These are phyloP conservation scores for Talaromyces wortmannii DNA, from an alignment of 495 filamentous ascomycete genomes.

Conservation along the genomic window DNA sequence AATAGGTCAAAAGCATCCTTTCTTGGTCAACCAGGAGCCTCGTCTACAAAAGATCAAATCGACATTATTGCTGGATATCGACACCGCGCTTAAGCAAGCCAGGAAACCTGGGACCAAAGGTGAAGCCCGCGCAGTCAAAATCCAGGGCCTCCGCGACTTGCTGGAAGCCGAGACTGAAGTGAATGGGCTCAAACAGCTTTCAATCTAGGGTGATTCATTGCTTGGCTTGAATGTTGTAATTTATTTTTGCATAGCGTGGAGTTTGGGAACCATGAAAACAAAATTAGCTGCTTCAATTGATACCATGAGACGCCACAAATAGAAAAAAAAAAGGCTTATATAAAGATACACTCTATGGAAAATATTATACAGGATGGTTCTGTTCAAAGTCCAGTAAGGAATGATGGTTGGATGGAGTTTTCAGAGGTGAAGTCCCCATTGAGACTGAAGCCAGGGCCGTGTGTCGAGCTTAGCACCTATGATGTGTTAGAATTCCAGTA, in stretches of 20 bases:
- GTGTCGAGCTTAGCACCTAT: constrained; percentile 78
- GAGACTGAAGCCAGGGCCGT: constrained; percentile 79
- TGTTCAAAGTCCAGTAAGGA: constrained; percentile 33
- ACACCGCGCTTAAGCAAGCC: constrained; percentile 69
- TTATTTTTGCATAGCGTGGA: constrained; percentile 31
- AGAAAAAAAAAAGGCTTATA: constrained; percentile 9
- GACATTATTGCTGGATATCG: constrained; percentile 78
- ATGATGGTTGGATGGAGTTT: constrained; percentile 43
- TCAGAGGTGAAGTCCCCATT: constrained; percentile 66
- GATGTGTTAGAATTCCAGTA: neutral
- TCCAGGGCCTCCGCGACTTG: constrained; percentile 70
- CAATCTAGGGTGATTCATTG: constrained; percentile 23
- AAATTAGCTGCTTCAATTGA: constrained; percentile 2
- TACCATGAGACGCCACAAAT: constrained; percentile 3
- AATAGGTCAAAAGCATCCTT: constrained; percentile 58
- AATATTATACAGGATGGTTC: constrained; percentile 30
- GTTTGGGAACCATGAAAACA: neutral
- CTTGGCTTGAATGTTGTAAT: neutral
- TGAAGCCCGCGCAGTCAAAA: constrained; percentile 53
- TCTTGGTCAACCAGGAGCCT: constrained; percentile 49
- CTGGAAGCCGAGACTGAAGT: constrained; percentile 64
- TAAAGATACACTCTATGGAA: constrained; percentile 10
- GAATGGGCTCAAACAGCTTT: constrained; percentile 57
- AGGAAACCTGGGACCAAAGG: constrained; percentile 46
- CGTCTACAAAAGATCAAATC: constrained; percentile 57